Evolutionary conservation across 768 basidiomycete species (phyloP), one percentile per base, ranked within the genome.

Genomic region (Lepiota venenata): DNA sequence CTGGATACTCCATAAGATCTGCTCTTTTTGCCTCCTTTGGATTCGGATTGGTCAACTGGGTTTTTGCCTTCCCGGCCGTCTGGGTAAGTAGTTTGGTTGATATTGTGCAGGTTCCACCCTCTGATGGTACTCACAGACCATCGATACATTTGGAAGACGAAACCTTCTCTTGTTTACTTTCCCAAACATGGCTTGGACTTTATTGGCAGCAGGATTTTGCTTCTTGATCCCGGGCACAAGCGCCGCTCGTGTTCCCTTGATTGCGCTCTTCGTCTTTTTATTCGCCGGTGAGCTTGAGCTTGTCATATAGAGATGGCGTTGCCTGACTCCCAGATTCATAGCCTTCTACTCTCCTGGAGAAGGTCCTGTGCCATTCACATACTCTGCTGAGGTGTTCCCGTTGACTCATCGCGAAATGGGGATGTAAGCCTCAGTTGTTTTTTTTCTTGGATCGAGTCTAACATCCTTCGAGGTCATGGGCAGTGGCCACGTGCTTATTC

Each of bases 361-460:
- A 72, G 92, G 92, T 0, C 92, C 92, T 2, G 91, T 93, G 7
- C 93, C 92, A 0, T 93, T 87, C 68, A 87, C 88, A 0, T 94
- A 93, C 65, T 92, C 90, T 8, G 92, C 92, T 5, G 93, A 94
- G 68, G 91, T 87, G 14, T 95, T 89, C 79, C 93, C 91, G 2
- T 74, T 94, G 40, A 84, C 85, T 29, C 80, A 88, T 55, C 76
- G 90, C 61, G 87, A 89, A 61, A 75, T 87, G 71, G 74, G 74
- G 55, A 75, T 75, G 74, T 75, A 41, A 61, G 69, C 58, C 2
- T 9, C n/a, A n/a, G n/a, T 36, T 43, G 66, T 25, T 38, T 65
- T 62, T 21, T 66, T 45, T 55, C 56, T 11, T 71, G 66, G 16
- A 63, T 69, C 48, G 63, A 61, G 22, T 21, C 29, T 20, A 42